Evolutionary conservation across 768 basidiomycete genomes (phyloP).

Genomic region (Mycena filopes): DNA sequence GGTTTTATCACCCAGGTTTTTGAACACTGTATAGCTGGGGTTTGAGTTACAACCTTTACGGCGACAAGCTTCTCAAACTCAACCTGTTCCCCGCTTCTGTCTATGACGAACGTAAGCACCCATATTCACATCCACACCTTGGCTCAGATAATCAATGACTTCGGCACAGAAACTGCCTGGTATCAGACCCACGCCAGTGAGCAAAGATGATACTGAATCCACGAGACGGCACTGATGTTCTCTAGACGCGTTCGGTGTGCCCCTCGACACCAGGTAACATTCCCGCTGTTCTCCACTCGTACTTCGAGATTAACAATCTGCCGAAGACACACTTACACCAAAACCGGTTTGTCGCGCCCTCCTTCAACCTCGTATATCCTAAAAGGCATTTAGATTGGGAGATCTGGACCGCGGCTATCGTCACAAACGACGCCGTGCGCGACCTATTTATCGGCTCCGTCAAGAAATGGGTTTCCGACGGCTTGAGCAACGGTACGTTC

Average conservation of each 20-base stretch:
- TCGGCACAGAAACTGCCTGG: constrained; percentile 56
- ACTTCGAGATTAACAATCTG: background rate
- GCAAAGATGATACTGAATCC: constrained; percentile 20
- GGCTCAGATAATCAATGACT: background rate
- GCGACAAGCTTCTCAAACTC: constrained; percentile 66
- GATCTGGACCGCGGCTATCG: constrained; percentile 65
- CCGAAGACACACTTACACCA: constrained; percentile 62
- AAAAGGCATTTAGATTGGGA: constrained; percentile 70
- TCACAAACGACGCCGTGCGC: constrained; percentile 55
- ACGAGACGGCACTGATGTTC: background rate
- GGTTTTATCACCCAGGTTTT: constrained; percentile 9
- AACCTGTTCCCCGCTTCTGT: constrained; percentile 61
- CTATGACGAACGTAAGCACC: constrained; percentile 56
- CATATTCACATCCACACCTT: background rate
- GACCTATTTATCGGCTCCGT: constrained; percentile 63
- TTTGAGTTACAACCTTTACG: constrained; percentile 70
- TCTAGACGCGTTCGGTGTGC: constrained; percentile 6
- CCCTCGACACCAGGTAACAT: constrained; percentile 13
- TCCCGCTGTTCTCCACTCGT: background rate
- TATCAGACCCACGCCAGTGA: constrained; percentile 57
- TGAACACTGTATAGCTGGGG: constrained; percentile 56
- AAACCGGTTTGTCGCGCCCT: constrained; percentile 52
- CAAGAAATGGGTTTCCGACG: constrained; percentile 59
- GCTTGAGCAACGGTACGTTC: constrained; percentile 46
- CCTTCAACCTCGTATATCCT: background rate